Evolutionary conservation across 2,329 filamentous ascomycete genomes (phyloP), one percentile per base, ranked within the genome.

Genomic region (Zasmidium angulare): DNA sequence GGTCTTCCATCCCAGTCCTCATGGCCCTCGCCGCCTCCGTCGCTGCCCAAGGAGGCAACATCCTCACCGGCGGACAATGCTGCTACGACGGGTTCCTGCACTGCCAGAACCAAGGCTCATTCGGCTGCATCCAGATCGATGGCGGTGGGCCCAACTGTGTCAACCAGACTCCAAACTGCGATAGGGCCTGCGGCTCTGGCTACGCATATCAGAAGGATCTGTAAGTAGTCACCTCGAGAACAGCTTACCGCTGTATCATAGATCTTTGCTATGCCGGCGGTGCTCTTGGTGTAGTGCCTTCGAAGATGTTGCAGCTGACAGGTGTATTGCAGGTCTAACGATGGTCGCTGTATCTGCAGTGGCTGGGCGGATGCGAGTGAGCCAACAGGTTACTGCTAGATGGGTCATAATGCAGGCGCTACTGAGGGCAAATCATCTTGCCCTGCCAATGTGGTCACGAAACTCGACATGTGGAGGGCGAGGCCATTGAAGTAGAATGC

Each of bases 131-230:
- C 24, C 52, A 54, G 52, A 29, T 54, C 52, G 52, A 20, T 3
- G 52, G 52, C n/a, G 52, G 17, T 11, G 52, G 52, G 6, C 52
- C 52, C 19, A 54, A 54, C 21, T 54, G 52, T 26, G 52, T 54
- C n/a, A 36, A 54, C 21, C 52, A 54, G 36, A 54, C 52, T 3
- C 29, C 36, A 6, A 26, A n/a, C 21, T 54, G 52, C 43, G 52
- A 54, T 26, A 9, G 19, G 11, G 52, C 11, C 17, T 54, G 52
- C n/a, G 31, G 21, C 2, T 46, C 31, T 4, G 52, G 52, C 19
- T 54, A 54, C 14, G 52, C 52, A 1, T 54, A 54, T 21, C 29
- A 46, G 52, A 54, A 54, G 23, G 36, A 54, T 21, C 11, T 24
- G 52, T 54, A 21, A 46, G 52, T 54, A 19, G 11, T 20, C 4